phyloP scores from a whole-genome alignment of 257 asterid species.

The Anisodus tanguticus region DNA sequence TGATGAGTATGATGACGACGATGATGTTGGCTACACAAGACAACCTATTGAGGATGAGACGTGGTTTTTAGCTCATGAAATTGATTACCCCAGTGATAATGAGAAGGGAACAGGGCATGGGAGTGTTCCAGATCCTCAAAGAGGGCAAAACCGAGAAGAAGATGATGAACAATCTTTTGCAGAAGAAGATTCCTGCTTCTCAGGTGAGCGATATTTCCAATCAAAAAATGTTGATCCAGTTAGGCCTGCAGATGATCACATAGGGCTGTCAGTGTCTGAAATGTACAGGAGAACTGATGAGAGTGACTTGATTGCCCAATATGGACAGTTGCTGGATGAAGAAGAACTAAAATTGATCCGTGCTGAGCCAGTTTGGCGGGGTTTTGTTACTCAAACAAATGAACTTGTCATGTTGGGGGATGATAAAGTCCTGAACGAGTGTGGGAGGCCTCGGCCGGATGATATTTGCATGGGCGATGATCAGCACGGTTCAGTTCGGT shows the following conservation, averaged over 20 bases:
- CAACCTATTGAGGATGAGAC: conserved; percentile 98
- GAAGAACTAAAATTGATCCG: conserved; percentile 83
- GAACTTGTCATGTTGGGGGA: conserved; percentile 74
- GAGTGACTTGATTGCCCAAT: conserved; percentile 63
- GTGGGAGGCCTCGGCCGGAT: conserved; percentile 65
- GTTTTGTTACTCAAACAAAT: conserved; percentile 77
- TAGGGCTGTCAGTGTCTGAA: conserved; percentile 54
- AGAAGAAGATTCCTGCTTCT: conserved; percentile 88
- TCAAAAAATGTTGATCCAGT: conserved; percentile 64
- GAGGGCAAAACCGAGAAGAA: conserved; percentile 65
- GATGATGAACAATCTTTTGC: conserved; percentile 88
- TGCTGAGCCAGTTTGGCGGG: conserved; percentile 93
- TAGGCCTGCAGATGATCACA: conserved; percentile 60
- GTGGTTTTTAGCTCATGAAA: conserved; percentile 98
- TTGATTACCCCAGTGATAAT: conserved; percentile 95
- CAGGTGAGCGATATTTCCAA: conserved; percentile 75
- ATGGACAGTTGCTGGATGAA: conserved; percentile 90
- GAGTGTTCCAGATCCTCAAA: conserved; percentile 77
- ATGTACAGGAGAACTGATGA: conserved; percentile 51
- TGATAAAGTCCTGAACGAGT: conserved; percentile 57
- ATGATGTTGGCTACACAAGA: conserved; percentile 94
- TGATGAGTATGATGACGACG: conserved; percentile 95
- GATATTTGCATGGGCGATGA: conserved; percentile 80
- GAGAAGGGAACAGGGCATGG: conserved; percentile 87
- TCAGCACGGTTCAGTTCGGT: conserved; percentile 94